phyloP scores from a whole-genome alignment of 2,329 filamentous ascomycete species.

The Fusarium sp. region DNA sequence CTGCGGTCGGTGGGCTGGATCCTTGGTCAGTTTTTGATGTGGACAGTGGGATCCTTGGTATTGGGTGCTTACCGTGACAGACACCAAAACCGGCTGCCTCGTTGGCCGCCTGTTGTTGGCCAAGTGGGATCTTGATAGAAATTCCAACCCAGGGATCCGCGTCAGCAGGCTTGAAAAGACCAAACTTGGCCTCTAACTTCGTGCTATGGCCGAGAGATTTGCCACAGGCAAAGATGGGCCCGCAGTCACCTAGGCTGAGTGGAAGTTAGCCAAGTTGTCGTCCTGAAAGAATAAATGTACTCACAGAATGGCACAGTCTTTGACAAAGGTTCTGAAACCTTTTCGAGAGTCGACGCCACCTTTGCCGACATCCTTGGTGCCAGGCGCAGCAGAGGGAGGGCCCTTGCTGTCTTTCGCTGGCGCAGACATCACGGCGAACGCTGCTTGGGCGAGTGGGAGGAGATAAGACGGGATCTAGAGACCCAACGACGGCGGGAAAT shows the following conservation, averaged over 20 bases:
- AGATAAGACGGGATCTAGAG: no score
- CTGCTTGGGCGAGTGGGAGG: no score
- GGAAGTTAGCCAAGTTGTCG: no score
- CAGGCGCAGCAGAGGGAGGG: no score
- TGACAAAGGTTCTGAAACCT: not conserved
- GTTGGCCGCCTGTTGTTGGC: not conserved
- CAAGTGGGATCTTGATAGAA: not conserved
- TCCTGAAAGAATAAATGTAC: not conserved
- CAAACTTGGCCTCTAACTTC: constrained; percentile 5
- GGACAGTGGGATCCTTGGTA: not conserved
- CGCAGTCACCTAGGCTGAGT: constrained; percentile 10
- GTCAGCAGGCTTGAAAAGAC: not conserved
- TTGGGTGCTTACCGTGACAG: not conserved
- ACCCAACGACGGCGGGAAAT: no score
- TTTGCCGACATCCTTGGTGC: no score
- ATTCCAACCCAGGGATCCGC: constrained; percentile 5
- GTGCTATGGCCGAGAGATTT: not conserved
- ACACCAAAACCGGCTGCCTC: constrained; percentile 14
- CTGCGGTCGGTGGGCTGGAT: no score
- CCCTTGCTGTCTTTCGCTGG: no score
- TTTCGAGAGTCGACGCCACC: no score
- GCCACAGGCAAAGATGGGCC: constrained; percentile 12
- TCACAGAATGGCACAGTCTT: not conserved
- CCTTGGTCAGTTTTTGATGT: not conserved
- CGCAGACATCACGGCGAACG: not conserved